Conservation (phyloP, 371 early-diverging fungal species). For the Apophysomyces trapeziformis region DNA sequence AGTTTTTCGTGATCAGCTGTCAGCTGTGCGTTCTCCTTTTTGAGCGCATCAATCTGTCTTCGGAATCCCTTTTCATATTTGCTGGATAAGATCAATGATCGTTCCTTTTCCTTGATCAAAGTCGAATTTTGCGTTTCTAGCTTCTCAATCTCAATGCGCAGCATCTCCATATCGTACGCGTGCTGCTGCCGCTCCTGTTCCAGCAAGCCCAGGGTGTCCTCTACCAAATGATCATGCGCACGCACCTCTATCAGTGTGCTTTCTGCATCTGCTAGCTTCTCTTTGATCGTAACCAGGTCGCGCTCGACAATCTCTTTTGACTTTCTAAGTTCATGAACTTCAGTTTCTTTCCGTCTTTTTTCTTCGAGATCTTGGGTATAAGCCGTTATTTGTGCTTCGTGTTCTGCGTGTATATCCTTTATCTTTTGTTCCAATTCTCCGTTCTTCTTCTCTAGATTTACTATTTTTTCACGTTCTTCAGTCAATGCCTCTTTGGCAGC, state of each 20-base stretch:
- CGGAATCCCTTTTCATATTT: constrained; percentile 29
- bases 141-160: constrained; percentile 4
- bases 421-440: constrained; percentile 6
- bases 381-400: neutral
- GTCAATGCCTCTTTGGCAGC: constrained; percentile 8
- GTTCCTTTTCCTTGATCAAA: constrained; percentile 24
- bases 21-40: constrained; percentile 19
- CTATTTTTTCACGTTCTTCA: constrained; percentile 18
- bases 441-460: neutral
- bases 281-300: constrained; percentile 25
- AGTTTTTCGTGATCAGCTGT: constrained; percentile 55
- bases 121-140: constrained; percentile 14
- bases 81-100: constrained; percentile 32
- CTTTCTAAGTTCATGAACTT: neutral
- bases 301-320: constrained; percentile 20
- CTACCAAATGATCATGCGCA: constrained; percentile 17
- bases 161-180: constrained; percentile 16
- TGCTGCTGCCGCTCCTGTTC: constrained; percentile 9
- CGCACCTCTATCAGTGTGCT: constrained; percentile 22
- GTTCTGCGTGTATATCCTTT: neutral
- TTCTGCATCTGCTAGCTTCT: constrained; percentile 30
- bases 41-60: constrained; percentile 35
- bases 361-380: too few species aligned
- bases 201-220: constrained; percentile 19
- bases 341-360: neutral